Base-by-base conservation (phyloP, 2,329 filamentous ascomycete species). In the Xylaria sp. region DNA sequence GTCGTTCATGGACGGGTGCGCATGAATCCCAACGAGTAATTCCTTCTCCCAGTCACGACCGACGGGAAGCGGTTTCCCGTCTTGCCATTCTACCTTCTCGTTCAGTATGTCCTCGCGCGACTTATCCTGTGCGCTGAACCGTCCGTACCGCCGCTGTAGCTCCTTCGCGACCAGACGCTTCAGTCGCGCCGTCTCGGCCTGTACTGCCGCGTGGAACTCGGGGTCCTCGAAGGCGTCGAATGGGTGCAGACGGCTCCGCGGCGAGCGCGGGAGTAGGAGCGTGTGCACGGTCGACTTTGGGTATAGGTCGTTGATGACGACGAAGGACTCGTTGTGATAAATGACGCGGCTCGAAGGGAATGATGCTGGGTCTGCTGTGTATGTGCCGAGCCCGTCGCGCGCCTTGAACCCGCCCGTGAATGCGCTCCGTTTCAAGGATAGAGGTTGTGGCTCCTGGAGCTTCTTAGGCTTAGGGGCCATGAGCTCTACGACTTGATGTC, bases 1-100 rank as follows among this genome's bases (percentile, higher is more conserved):
- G 75, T 98, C 92, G 66, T 86, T 89, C 95, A 99, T 98, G 59
- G 90, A 94, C 2, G 95, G 95, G 69, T 89, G 87, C 2, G 92
- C 90, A 78, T 99, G 95, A 7, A 97, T 85, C 14, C 95, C 95
- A 19, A 88, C 84, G 52, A 86, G 84, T 51, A 98, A 83, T 25
- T 95, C 92, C 12, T 80, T 79, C 42, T 80, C 78, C 92, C 93
- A 98, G 77, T 97, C 88, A 23, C 94, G 84, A 0, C 93, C 94
- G 0, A 73, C 66, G 0, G 93, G 93, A 8, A 94, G 78, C 45
- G 81, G 72, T 8, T 67, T 65, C 3, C 59, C 75, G n/a, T 78
- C 76, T 0, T 21, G 68, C 84, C 60, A 71, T n/a, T 85, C 79
- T 1, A 76, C 75, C 11, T 86, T 80, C 0, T 84, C 84, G 66